Conservation (phyloP, 2,329 filamentous ascomycete species). For the Blastomyces gilchristii region DNA sequence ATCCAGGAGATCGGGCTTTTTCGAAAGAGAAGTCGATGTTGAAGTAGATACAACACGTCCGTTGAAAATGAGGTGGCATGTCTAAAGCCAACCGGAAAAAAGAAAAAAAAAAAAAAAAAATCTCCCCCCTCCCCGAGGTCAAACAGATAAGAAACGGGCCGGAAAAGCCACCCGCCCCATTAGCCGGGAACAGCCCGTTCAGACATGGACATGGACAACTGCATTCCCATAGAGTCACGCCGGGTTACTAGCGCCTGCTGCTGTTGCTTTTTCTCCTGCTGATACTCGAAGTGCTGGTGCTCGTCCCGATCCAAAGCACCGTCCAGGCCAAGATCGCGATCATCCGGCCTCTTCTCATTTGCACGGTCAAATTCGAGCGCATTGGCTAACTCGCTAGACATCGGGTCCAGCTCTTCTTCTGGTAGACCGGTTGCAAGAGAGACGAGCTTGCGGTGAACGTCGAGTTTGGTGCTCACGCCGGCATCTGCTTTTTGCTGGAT, state of each 20-base stretch:
- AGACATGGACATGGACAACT: conserved; percentile 20
- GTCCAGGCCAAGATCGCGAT: conserved; percentile 2
- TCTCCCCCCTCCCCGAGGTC: background rate
- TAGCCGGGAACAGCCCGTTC: conserved; percentile 12
- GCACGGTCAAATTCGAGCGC: conserved; percentile 36
- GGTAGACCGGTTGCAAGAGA: conserved; percentile 38
- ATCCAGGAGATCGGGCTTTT: background rate
- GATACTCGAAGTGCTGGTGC: conserved; percentile 13
- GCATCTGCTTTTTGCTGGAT: conserved; percentile 37
- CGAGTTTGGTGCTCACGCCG: conserved; percentile 37
- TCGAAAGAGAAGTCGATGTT: background rate
- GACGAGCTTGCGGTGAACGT: conserved; percentile 39
- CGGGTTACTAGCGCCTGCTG: conserved; percentile 15
- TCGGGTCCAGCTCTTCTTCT: conserved; percentile 39
- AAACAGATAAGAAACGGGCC: background rate
- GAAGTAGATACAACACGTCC: background rate
- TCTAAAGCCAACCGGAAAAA: background rate
- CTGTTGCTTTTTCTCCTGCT: conserved; percentile 13
- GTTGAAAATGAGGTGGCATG: background rate
- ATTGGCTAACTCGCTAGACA: conserved; percentile 38
- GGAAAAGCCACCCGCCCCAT: background rate
- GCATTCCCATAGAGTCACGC: background rate
- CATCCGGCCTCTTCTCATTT: conserved; percentile 26
- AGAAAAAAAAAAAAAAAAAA: background rate
- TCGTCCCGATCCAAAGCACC: conserved; percentile 11